Evolutionary conservation across 225 moss, liverwort and hornwort genomes (phyloP).

Genomic region (Polytrichum formosum): DNA sequence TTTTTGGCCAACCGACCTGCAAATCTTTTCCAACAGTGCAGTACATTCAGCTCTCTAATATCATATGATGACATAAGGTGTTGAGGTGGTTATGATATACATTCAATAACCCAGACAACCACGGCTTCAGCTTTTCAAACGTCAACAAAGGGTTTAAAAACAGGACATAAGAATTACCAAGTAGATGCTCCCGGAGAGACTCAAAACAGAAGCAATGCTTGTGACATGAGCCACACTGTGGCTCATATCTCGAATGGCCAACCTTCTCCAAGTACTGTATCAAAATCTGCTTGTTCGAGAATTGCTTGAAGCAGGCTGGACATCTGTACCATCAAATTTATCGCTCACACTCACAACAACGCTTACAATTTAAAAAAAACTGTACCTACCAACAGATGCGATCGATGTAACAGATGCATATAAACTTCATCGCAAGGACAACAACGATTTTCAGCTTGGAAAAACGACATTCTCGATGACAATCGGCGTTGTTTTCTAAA

Average conservation of each 20-base stretch:
- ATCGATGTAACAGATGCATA: too few species aligned
- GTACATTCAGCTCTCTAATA: not conserved
- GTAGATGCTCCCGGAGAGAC: conserved; percentile 65
- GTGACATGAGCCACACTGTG: conserved; percentile 56
- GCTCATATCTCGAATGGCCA: conserved; percentile 59
- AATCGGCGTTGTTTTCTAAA: too few species aligned
- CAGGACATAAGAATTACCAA: conserved; percentile 26
- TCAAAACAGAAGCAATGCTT: conserved; percentile 68
- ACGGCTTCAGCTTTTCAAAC: too few species aligned
- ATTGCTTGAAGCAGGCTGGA: conserved; percentile 59
- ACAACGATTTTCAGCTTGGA: too few species aligned
- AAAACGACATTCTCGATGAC: too few species aligned
- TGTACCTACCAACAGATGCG: too few species aligned
- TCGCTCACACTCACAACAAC: too few species aligned
- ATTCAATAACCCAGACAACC: too few species aligned
- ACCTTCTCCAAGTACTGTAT: conserved; percentile 45
- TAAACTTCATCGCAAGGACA: too few species aligned
- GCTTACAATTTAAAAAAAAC: too few species aligned
- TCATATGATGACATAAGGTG: too few species aligned
- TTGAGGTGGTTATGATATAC: too few species aligned
- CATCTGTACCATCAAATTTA: conserved; percentile 31
- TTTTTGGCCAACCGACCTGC: conserved; percentile 62
- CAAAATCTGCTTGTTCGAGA: conserved; percentile 32
- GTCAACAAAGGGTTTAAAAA: not conserved
- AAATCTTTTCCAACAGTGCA: conserved; percentile 11